phyloP scores from a whole-genome alignment of 2,329 filamentous ascomycete genomes.

The Bertia moriformis region DNA sequence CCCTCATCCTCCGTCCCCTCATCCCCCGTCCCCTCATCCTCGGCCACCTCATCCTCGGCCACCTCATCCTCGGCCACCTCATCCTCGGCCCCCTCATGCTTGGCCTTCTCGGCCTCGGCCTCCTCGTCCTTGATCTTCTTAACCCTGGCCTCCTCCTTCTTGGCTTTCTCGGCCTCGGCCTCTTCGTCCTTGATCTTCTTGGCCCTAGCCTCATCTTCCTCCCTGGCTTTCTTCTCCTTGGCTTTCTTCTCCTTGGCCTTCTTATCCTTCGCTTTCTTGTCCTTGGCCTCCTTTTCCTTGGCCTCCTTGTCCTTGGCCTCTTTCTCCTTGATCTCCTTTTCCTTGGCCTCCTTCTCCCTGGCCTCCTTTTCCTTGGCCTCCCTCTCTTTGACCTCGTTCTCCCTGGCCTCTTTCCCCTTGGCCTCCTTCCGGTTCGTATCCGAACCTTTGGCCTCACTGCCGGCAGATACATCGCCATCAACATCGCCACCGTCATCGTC shows the following conservation, averaged over 20 bases:
- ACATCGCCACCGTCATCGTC: not conserved
- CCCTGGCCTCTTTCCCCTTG: no score
- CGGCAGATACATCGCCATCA: no score
- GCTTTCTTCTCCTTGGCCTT: slow-evolving; percentile 22
- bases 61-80: slow-evolving; percentile 19
- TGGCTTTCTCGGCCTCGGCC: no score
- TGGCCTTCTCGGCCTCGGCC: slow-evolving; percentile 11
- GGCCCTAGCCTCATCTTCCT: slow-evolving; percentile 9
- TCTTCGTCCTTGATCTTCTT: slow-evolving; percentile 17
- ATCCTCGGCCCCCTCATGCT: slow-evolving; percentile 21
- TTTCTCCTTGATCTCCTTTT: no score
- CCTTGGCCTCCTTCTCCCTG: no score
- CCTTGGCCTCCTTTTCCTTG: slow-evolving; percentile 16
- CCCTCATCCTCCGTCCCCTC: slow-evolving; percentile 13
- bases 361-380: no score
- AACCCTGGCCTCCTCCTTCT: no score
- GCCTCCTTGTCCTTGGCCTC: slow-evolving; percentile 17
- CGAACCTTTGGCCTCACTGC: no score
- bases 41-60: slow-evolving; percentile 22
- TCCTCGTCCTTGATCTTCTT: slow-evolving; percentile 13
- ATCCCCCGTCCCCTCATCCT: slow-evolving; percentile 6
- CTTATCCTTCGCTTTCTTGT: slow-evolving; percentile 16
- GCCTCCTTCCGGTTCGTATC: no score
- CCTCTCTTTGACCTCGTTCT: no score
- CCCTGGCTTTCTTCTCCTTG: slow-evolving; percentile 8